Base-by-base conservation (phyloP, 2,329 filamentous ascomycete species). In the Penicillium freii region DNA sequence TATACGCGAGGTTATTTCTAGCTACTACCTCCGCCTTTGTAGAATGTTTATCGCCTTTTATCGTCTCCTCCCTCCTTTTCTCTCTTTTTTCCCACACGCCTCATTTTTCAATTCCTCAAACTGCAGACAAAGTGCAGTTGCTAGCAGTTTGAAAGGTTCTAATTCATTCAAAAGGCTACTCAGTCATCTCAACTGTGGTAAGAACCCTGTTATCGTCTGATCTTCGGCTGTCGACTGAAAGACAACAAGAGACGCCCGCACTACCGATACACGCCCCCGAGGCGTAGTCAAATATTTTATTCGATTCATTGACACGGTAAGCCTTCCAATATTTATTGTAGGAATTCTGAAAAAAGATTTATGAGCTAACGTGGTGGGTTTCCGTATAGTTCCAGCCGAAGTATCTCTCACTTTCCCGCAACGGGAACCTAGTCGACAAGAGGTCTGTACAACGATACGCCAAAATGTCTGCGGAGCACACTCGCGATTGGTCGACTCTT, bases 261-360 rank as follows among this genome's bases (percentile, higher is more conserved):
- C 1, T 10, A 25, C 21, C 15, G 21, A 34, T 10, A 13, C 21
- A 25, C 31, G 31, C 9, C 19, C 8, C 21, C 9, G 31, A 10
- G 27, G 9, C 3, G 15, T 17, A 10, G 31, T n/a, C 13, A 17
- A 3, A 36, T 25, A 34, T 25, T 47, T 36, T 11, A 25, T n/a
- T 34, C 31, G 17, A 23, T 25, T n/a, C 1, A 36, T n/a, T 15
- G 4, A 25, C 11, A 11, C 21, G 11, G 45, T 36, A 36, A 25
- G 45, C 4, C 2, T 0, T n/a, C 5, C 2, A 13, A 10, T 8
- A 0, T 36, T 1, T 0, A 47, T 15, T 25, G 13, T 36, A 15
- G 11, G 21, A 11, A 7, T 7, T 47, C 13, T 25, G 5, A n/a
- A 47, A 36, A 47, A 21, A 13, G 0, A n/a, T n/a, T 0, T 23